phyloP scores from a whole-genome alignment of 306 rosid species.

The Cicer yamashitae region DNA sequence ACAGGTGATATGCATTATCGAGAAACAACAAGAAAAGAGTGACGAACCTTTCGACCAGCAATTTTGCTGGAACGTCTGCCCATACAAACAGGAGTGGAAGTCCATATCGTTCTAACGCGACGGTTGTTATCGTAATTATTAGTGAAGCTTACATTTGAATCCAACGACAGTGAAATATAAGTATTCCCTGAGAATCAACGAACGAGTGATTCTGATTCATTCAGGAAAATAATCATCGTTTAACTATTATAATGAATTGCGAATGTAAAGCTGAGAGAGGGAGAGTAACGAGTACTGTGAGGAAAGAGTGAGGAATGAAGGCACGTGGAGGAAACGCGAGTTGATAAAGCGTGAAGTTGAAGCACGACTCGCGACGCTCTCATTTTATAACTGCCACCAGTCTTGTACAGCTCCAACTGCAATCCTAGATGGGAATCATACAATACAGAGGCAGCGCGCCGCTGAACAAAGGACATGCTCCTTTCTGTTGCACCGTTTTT shows the following conservation, averaged over 20 bases:
- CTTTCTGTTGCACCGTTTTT: too few species aligned
- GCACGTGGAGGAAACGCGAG: conserved; percentile 50
- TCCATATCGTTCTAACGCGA: conserved; percentile 58
- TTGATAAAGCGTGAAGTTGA: conserved; percentile 49
- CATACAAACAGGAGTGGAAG: conserved; percentile 74
- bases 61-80: conserved; percentile 94
- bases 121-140: neutral
- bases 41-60: conserved; percentile 86
- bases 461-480: too few species aligned
- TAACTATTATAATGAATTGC: neutral
- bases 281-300: conserved; percentile 43
- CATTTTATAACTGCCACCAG: conserved; percentile 15
- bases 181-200: conserved; percentile 57
- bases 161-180: conserved; percentile 38
- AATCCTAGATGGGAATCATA: neutral
- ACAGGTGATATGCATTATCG: conserved; percentile 46
- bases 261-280: conserved; percentile 7
- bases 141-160: conserved; percentile 26
- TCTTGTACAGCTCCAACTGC: neutral
- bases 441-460: neutral
- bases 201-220: conserved; percentile 31
- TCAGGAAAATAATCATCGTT: neutral
- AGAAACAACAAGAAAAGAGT: neutral
- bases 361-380: conserved; percentile 59
- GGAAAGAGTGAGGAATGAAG: conserved; percentile 44